Base-by-base conservation (phyloP, 2,329 filamentous ascomycete genomes). In the Microsporum ferrugineum region DNA sequence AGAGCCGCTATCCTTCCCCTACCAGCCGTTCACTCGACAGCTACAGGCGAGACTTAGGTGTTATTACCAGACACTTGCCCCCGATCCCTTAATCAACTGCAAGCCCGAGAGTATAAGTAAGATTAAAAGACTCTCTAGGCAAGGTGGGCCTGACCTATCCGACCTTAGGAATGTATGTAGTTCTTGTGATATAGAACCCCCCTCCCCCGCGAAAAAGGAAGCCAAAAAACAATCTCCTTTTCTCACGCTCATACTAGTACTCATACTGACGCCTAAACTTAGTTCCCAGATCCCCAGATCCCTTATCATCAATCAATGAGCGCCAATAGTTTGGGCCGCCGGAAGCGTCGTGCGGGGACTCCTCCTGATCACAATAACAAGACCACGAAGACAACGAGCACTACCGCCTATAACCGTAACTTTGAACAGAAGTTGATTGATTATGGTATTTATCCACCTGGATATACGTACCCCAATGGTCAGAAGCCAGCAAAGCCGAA, bases 351-450 rank as follows among this genome's bases (percentile, higher is more conserved):
- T 10, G 57, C 57, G 7, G 27, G 27, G n/a, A 17, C 41, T 39
- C 57, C 38, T 36, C 29, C 60, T 66, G 17, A n/a, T 47, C 33
- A 39, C 1, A 45, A 36, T 17, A 33, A 3, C n/a, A 33, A 65
- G 66, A 51, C 58, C 17, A 53, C 58, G n/a, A 60, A 36, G 33
- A 53, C 43, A 7, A 39, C 45, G 5, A 60, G 43, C 38, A 58
- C 34, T 33, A 41, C 56, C 51, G 62, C 66, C 1, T 75, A 76
- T 63, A 63, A 72, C 64, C 65, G 66, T 51, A 64, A 67, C 61
- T 77, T 77, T 66, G 67, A 75, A 59, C 70, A 73, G 60, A 68
- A 74, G 57, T 64, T 78, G 49, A 70, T 72, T 59, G 71, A 78
- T 60, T 49, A 70, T 63, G 61, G 61, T 14, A 64, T 77, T 43